Evolutionary conservation across 345 rosid genomes (phyloP).

Genomic region (Eutrema yunnanense): DNA sequence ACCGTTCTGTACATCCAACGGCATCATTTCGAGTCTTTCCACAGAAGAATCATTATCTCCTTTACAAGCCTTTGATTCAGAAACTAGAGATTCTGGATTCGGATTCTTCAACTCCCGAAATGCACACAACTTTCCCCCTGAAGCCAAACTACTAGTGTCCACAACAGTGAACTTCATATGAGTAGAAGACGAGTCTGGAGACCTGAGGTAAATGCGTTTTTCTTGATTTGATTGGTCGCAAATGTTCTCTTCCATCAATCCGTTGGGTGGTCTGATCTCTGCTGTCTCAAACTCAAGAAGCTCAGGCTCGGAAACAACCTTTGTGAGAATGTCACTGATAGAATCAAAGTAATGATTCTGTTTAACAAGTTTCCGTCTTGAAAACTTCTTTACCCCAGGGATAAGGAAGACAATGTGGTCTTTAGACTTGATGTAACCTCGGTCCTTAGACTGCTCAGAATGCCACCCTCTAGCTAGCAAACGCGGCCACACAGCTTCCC

Average conservation of each 20-base stretch:
- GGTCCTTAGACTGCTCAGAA: slow-evolving; percentile 56
- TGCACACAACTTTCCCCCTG: slow-evolving; percentile 38
- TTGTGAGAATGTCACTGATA: slow-evolving; percentile 48
- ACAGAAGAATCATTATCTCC: not conserved
- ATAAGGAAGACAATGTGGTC: slow-evolving; percentile 46
- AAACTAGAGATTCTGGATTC: slow-evolving; percentile 23
- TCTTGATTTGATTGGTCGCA: slow-evolving; percentile 31
- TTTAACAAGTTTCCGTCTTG: slow-evolving; percentile 52
- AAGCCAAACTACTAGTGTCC: slow-evolving; percentile 40
- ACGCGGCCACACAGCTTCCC: slow-evolving; percentile 86
- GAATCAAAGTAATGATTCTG: slow-evolving; percentile 60
- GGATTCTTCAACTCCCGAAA: slow-evolving; percentile 21
- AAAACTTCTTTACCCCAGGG: slow-evolving; percentile 63
- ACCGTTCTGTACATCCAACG: slow-evolving; percentile 10
- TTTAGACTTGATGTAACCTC: slow-evolving; percentile 31
- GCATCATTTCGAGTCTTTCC: slow-evolving; percentile 15
- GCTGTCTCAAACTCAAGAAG: slow-evolving; percentile 50
- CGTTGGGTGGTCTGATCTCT: slow-evolving; percentile 21
- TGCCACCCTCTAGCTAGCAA: slow-evolving; percentile 68
- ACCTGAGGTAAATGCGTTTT: slow-evolving; percentile 42
- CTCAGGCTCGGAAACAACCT: slow-evolving; percentile 60
- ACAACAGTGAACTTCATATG: slow-evolving; percentile 49
- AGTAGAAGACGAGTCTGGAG: slow-evolving; percentile 33
- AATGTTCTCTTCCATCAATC: slow-evolving; percentile 18
- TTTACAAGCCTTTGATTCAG: not conserved